These are phyloP conservation scores for Rhizoctonia solani DNA, from an alignment of 1,284 basidiomycete species.

Conservation along the genomic window DNA sequence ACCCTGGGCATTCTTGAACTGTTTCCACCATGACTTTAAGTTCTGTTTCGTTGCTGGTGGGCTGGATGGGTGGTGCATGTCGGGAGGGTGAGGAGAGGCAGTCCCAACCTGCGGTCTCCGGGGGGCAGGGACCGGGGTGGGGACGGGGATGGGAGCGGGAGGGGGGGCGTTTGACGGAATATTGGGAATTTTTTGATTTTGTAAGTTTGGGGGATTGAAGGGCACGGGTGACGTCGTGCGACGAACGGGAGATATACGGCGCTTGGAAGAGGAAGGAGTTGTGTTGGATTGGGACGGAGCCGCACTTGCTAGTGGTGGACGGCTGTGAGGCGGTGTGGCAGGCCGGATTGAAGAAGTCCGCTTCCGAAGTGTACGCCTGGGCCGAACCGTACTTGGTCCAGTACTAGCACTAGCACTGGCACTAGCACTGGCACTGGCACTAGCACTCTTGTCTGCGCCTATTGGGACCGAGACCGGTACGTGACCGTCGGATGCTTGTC, in stretches of 20 bases:
- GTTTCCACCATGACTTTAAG: constrained; percentile 83
- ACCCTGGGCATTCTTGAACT: constrained; percentile 66
- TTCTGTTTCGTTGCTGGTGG: constrained; percentile 65
- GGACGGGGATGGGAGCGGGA: background rate
- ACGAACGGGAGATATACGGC: constrained; percentile 13
- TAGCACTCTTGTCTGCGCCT: no score
- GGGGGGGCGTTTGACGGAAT: no score
- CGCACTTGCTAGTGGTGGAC: background rate
- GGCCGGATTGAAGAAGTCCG: no score
- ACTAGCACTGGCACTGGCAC: no score
- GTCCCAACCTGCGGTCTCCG: background rate
- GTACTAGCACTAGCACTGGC: no score
- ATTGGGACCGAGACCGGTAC: no score
- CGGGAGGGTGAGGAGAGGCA: background rate
- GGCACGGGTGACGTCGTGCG: constrained; percentile 9
- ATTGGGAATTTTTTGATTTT: no score
- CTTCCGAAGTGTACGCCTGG: constrained; percentile 20
- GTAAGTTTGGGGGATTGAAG: constrained; percentile 30
- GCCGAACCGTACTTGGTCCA: constrained; percentile 4
- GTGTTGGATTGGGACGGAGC: no score
- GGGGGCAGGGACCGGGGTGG: constrained; percentile 13
- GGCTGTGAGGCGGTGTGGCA: no score
- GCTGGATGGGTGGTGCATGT: constrained; percentile 1
- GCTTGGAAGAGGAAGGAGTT: no score
- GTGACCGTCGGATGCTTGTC: constrained; percentile 16